Percentiles rank a stretch among this genome's conserved stretches.
Evolutionary conservation across 1,139 yeast species (phyloP).

Genomic region (Geotrichum fermentans): DNA sequence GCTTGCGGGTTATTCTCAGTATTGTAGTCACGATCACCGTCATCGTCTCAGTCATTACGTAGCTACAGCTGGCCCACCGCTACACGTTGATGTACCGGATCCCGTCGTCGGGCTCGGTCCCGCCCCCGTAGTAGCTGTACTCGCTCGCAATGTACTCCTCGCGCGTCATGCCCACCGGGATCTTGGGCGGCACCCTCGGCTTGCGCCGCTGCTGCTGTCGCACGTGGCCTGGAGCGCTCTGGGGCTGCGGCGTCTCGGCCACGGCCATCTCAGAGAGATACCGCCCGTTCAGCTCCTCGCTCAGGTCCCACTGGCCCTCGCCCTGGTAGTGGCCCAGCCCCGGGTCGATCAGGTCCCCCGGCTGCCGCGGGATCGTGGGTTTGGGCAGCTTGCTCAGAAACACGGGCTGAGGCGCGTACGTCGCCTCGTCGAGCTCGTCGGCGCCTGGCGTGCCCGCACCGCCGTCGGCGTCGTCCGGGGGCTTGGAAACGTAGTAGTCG

Average conservation of each 20-base stretch:
- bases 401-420: conserved; percentile 11
- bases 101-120: neutral
- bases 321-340: conserved; percentile 1
- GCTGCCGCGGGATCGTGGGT: neutral
- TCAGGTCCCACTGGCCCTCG: conserved; percentile 13
- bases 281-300: conserved; percentile 5
- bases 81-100: neutral
- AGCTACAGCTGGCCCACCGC: no score
- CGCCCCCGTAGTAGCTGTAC: neutral
- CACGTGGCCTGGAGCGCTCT: neutral
- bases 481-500: conserved; percentile 5
- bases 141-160: conserved; percentile 10
- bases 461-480: neutral
- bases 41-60: no score
- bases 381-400: neutral
- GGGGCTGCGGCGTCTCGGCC: neutral
- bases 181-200: conserved; percentile 8
- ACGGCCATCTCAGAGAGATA: neutral
- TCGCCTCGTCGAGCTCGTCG: neutral
- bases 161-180: conserved; percentile 9
- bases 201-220: conserved; percentile 1
- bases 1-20: no score
- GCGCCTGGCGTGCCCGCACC: neutral
- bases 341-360: conserved; percentile 6
- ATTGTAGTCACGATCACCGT: no score